phyloP scores from a whole-genome alignment of 2,329 filamentous ascomycete species.

The Myriosclerotinia scirpicola region DNA sequence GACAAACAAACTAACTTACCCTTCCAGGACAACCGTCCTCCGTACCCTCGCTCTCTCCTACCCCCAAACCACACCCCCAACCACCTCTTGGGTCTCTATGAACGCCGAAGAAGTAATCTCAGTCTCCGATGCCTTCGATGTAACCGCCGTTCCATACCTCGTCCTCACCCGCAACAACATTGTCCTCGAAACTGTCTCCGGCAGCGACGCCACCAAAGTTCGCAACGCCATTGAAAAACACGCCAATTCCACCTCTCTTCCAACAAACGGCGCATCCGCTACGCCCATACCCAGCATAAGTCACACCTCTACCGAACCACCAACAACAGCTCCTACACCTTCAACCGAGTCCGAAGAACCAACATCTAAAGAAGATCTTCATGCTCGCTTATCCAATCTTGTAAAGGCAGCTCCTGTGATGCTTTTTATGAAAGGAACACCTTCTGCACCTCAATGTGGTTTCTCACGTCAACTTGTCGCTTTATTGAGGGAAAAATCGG shows the following conservation, averaged over 20 bases:
- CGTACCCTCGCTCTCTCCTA: conserved; percentile 75
- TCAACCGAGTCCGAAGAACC: conserved; percentile 46
- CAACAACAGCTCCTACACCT: conserved; percentile 32
- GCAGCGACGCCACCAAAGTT: conserved; percentile 84
- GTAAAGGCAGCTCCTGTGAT: conserved; percentile 97
- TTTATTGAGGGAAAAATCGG: conserved; percentile 81
- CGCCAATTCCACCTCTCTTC: conserved; percentile 19
- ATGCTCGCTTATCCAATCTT: conserved; percentile 75
- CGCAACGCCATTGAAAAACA: conserved; percentile 82
- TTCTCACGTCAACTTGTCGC: conserved; percentile 88
- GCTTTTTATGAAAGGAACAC: conserved; percentile 99
- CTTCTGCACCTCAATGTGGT: conserved; percentile 81
- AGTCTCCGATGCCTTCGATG: conserved; percentile 87
- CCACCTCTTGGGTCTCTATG: conserved; percentile 81
- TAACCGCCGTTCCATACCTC: conserved; percentile 90
- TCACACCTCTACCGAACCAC: conserved; percentile 34
- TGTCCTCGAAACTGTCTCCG: conserved; percentile 81
- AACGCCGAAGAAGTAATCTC: conserved; percentile 95
- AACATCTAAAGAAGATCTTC: conserved; percentile 77
- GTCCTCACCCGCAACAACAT: conserved; percentile 75
- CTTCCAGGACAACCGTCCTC: conserved; percentile 79
- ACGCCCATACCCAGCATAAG: conserved; percentile 38
- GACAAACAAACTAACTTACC: not conserved
- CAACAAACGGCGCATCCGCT: conserved; percentile 17
- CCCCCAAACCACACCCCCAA: conserved; percentile 50